Conservation (phyloP, 73 alveolate species). For the Tetrahymena borealis region DNA sequence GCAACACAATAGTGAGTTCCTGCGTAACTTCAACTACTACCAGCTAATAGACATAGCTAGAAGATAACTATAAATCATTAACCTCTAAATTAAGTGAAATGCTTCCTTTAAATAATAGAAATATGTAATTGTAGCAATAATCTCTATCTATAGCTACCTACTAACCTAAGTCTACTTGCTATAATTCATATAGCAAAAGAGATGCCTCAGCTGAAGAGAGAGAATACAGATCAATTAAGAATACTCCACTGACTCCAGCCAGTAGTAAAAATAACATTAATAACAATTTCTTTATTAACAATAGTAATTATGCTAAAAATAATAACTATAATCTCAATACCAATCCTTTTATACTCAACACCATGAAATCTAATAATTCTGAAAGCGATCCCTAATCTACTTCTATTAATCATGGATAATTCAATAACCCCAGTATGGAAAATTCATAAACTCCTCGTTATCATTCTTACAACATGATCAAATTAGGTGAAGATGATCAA, state of each 20-base stretch:
- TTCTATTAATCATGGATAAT: neutral
- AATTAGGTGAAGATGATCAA: neutral
- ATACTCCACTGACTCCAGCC: neutral
- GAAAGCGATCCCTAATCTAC: neutral
- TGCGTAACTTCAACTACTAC: no score
- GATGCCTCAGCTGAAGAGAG: neutral
- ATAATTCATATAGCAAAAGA: neutral
- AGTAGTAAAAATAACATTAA: neutral
- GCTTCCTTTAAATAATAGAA: neutral
- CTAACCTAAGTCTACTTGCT: neutral
- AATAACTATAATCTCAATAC: neutral
- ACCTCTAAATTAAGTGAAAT: neutral
- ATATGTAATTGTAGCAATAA: neutral
- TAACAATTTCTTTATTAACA: no score
- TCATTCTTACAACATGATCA: neutral
- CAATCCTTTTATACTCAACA: neutral
- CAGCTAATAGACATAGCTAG: neutral
- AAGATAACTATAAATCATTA: neutral
- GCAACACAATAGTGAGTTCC: no score
- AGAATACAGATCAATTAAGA: neutral
- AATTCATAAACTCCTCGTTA: neutral
- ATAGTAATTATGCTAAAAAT: neutral
- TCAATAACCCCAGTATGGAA: neutral
- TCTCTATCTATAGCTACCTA: neutral
- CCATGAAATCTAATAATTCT: neutral